A percentile compares a stretch with the other conserved stretches of the same genome.
Conservation (phyloP, 202 grass and related monocot species). For the Sporobolus alterniflorus region DNA sequence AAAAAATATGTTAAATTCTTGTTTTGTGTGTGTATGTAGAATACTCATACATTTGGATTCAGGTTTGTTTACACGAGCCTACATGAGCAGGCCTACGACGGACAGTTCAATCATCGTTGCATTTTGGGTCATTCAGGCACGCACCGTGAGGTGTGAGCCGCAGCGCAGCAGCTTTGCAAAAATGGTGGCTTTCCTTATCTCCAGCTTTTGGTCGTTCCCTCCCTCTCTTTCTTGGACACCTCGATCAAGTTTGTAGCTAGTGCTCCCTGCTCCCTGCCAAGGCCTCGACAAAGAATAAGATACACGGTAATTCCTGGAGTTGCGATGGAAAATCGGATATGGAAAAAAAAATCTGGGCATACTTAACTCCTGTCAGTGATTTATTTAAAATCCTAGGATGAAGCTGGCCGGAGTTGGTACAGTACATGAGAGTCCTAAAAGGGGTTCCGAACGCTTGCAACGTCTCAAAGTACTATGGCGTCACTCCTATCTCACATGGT, state of each 20-base stretch:
- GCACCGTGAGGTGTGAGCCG: constrained; percentile 31
- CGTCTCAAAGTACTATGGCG: constrained; percentile 7
- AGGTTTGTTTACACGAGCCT: constrained; percentile 41
- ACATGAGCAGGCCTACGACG: constrained; percentile 42
- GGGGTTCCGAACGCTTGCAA: constrained; percentile 3
- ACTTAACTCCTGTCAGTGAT: constrained; percentile 34
- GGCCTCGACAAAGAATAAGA: background rate
- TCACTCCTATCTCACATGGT: background rate
- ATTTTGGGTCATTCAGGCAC: constrained; percentile 46
- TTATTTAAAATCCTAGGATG: constrained; percentile 36
- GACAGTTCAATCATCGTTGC: constrained; percentile 53
- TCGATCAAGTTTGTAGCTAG: background rate
- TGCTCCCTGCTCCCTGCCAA: background rate
- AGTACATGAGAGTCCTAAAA: constrained; percentile 28
- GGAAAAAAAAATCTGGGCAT: background rate
- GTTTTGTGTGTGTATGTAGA: background rate
- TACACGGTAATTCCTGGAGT: background rate
- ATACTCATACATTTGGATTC: background rate
- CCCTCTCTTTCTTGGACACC: background rate
- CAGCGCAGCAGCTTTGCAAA: constrained; percentile 17
- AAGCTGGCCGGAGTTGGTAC: constrained; percentile 35
- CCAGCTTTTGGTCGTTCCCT: background rate
- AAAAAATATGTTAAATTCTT: background rate
- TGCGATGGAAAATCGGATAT: background rate
- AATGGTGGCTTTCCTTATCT: constrained; percentile 40